Evolutionary conservation across 306 rosid genomes (phyloP).

Genomic region (Lablab purpureus): DNA sequence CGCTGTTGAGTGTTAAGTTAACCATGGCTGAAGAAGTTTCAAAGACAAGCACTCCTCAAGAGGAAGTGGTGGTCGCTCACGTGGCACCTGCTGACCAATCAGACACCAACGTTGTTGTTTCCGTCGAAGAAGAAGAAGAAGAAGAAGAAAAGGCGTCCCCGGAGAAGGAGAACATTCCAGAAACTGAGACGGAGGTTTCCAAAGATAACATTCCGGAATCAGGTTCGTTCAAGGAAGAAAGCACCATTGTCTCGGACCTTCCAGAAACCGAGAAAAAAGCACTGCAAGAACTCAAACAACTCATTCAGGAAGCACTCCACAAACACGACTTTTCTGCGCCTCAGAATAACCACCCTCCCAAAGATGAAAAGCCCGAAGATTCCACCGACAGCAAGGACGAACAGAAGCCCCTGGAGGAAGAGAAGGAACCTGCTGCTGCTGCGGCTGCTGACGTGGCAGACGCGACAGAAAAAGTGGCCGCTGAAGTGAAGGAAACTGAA

Average conservation of each 20-base stretch:
- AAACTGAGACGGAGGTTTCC: constrained; percentile 11
- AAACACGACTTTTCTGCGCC: constrained; percentile 57
- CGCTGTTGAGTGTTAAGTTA: not conserved
- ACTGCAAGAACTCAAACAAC: constrained; percentile 61
- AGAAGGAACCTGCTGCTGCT: constrained; percentile 11
- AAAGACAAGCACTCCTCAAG: constrained; percentile 41
- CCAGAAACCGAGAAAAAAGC: constrained; percentile 65
- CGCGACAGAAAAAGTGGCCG: not conserved
- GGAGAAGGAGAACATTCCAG: constrained; percentile 4
- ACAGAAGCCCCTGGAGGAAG: not conserved
- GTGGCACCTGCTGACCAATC: constrained; percentile 35
- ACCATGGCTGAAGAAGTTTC: constrained; percentile 57
- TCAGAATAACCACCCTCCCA: not conserved
- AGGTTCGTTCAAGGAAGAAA: constrained; percentile 68
- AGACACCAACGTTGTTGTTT: not conserved
- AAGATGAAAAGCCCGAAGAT: constrained; percentile 35
- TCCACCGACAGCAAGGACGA: not conserved
- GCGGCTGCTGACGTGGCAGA: constrained; percentile 21
- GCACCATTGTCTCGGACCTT: constrained; percentile 62
- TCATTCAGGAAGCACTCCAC: constrained; percentile 63
- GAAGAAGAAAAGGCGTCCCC: not conserved
- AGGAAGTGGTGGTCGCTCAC: constrained; percentile 39
- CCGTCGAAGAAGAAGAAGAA: not conserved
- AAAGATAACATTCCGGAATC: constrained; percentile 52
- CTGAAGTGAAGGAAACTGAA: constrained; percentile 14